Conservation (phyloP, 306 rosid genomes). For the Benincasa hispida region DNA sequence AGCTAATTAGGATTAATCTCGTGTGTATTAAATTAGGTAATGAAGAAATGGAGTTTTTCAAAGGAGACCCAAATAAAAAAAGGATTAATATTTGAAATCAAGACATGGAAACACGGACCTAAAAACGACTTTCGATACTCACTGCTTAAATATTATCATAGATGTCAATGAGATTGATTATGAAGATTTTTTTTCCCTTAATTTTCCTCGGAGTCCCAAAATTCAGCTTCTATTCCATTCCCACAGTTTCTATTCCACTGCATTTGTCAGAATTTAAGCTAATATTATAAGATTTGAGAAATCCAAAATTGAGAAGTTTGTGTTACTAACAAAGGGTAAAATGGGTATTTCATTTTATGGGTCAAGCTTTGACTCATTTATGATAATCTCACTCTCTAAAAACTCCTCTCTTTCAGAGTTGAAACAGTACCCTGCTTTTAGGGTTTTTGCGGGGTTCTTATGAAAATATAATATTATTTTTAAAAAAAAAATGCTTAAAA, state of each 20-base stretch:
- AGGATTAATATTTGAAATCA: constrained; percentile 4
- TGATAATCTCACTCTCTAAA: not conserved
- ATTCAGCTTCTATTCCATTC: constrained; percentile 99
- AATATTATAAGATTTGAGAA: not conserved
- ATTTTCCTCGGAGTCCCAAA: constrained; percentile 56
- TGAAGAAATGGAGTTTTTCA: not conserved
- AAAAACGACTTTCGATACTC: constrained; percentile 45
- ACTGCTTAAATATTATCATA: not conserved
- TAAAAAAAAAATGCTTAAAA: no score
- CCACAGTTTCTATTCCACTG: constrained; percentile 99
- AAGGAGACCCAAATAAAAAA: not conserved
- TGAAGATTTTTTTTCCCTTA: constrained; percentile 10
- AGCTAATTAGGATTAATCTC: not conserved
- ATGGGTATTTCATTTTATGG: not conserved
- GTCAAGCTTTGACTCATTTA: constrained; percentile 3
- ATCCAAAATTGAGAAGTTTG: not conserved
- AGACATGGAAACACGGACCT: constrained; percentile 49
- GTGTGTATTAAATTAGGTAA: not conserved
- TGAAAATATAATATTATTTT: not conserved
- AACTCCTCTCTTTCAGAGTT: not conserved
- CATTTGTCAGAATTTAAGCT: constrained; percentile 37
- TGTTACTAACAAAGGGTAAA: not conserved
- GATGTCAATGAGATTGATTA: not conserved
- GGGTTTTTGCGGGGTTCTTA: not conserved
- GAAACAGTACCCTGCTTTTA: not conserved